Evolutionary conservation across 768 basidiomycete genomes (phyloP), one percentile per base, ranked within the genome.

Genomic region (Pisolithus orientalis): DNA sequence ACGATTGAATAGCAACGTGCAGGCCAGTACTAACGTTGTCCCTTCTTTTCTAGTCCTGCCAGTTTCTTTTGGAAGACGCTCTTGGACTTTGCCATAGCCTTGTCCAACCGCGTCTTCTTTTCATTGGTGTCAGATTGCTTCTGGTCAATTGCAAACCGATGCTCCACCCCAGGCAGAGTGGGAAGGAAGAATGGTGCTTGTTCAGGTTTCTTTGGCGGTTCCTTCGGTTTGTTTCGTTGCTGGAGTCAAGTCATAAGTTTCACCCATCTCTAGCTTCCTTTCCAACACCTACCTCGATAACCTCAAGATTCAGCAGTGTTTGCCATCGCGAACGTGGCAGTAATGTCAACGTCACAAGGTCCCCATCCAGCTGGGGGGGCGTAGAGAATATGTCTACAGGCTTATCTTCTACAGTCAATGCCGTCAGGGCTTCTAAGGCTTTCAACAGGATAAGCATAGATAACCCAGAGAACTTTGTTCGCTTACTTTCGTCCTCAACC

Each of bases 171-270:
- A 4, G 89, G 86, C 10, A 97, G 70, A 1, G 94, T 92, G 21
- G 95, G 96, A 14, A 99, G 74, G 76, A 98, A 99, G 76, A 99
- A 99, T 0, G 96, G 96, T 1, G 94, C 95, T 54, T 91, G 81
- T 70, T 97, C 95, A 11, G 92, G 91, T 25, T 86, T 88, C 69
- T 98, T 97, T 6, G 94, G 93, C 0, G 94, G 82, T 57, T 96
- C 94, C 68, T 88, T 93, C 11, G 96, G 94, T 74, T 94, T 96
- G 67, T 98, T 98, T 50, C 96, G 85, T 79, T 89, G 87, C 87
- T 95, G 9, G 45, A 47, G 14, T 39, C 40, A 24, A 31, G 44
- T 29, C 7, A 37, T 32, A 32, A 43, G 25, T 39, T 10, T 47
- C 16, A 39, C 37, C 40, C 16, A 3, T 11, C 28, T 10, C 27